Base-by-base conservation (phyloP, 768 basidiomycete genomes). In the Mycena rebaudengoi region DNA sequence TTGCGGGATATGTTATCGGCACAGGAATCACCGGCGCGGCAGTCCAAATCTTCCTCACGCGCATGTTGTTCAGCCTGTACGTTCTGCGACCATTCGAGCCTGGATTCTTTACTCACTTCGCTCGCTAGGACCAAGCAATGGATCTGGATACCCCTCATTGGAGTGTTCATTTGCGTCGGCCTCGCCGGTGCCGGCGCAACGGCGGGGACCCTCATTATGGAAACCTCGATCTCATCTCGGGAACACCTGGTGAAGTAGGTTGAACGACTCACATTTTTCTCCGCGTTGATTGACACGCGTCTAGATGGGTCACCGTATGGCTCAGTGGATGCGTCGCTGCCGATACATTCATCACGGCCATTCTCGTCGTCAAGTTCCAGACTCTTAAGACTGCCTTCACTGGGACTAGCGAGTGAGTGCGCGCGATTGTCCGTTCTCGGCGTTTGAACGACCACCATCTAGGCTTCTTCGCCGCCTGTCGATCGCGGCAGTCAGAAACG, bases 281-380 rank as follows among this genome's bases (percentile, higher is more conserved):
- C n/a, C n/a, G n/a, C n/a, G n/a, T n/a, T n/a, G n/a, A n/a, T n/a
- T n/a, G n/a, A 50, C 30, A 21, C 33, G 20, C 29, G 40, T 43
- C 6, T 20, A 43, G 39, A 29, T 54, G 52, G 40, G 52, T 54
- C 7, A 43, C 52, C 5, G 52, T 54, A 33, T 54, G 52, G 52
- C 52, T 54, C 29, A 28, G 26, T 18, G 52, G 52, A 40, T 54
- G 52, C 40, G 35, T 43, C 25, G 52, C 52, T n/a, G 52, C 52
- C 16, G 52, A 54, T 28, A 41, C 29, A 5, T 40, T 54, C 18
- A 54, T 54, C 40, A 54, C 52, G 52, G 25, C 21, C 29, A 40
- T 54, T 12, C 52, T 54, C 39, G 52, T 54, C 11, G 8, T 7
- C 16, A 54, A 26, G 16, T 54, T 54, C 52, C 52, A 32, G n/a